Evolutionary conservation across 176 grass and related monocot species (phyloP).

Genomic region (barley (Hordeum vulgare)): DNA sequence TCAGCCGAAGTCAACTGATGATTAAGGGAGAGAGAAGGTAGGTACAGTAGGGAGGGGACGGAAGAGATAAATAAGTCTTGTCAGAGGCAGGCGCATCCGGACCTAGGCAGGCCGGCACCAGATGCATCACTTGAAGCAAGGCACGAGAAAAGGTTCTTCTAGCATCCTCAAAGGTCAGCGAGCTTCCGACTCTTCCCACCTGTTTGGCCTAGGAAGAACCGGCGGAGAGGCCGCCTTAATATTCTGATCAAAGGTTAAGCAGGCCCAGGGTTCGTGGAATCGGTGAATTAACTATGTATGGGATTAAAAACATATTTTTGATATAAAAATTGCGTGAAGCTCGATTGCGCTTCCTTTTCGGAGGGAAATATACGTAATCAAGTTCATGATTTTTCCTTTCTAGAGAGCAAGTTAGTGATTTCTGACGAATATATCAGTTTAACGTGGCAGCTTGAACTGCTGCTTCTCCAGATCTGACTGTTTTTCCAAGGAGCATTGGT

Average conservation of each 20-base stretch:
- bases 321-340: neutral
- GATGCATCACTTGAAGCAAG: constrained; percentile 12
- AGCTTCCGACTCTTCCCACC: constrained; percentile 14
- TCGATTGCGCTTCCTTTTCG: neutral
- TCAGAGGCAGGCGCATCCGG: constrained; percentile 6
- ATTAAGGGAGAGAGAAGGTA: neutral
- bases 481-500: neutral
- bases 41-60: neutral
- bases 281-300: neutral
- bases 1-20: constrained; percentile 17
- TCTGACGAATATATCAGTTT: neutral
- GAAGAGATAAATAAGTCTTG: constrained; percentile 18
- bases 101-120: constrained; percentile 23
- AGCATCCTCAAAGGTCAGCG: constrained; percentile 10
- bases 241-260: neutral
- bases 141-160: neutral
- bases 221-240: neutral
- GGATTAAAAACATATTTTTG: neutral
- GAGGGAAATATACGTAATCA: neutral
- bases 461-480: neutral
- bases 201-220: constrained; percentile 13
- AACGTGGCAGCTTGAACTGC: neutral
- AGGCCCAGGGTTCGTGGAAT: neutral
- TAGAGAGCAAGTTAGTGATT: neutral
- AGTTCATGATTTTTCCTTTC: neutral